These are phyloP conservation scores for Carallia brachiata DNA, from an alignment of 345 rosid genomes.

Conservation along the genomic window DNA sequence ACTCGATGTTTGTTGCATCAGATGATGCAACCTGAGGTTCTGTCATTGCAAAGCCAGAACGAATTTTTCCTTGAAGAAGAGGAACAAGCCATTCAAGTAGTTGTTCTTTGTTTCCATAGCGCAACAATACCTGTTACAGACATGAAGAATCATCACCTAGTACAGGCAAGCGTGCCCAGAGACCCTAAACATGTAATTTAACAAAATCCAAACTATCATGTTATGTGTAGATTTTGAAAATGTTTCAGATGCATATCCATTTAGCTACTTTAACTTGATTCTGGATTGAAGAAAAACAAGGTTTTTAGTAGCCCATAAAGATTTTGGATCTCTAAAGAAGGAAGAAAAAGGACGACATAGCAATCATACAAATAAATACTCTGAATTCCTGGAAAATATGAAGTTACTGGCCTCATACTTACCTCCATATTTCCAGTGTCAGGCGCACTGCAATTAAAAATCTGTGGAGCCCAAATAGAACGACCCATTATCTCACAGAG, in stretches of 20 bases:
- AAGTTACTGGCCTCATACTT: constrained; percentile 12
- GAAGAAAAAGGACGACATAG: neutral
- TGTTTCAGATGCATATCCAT: neutral
- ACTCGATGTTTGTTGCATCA: constrained; percentile 96
- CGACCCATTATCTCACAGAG: constrained; percentile 99
- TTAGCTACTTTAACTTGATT: neutral
- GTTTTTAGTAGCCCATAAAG: neutral
- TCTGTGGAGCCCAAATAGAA: constrained; percentile 93
- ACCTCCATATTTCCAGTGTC: constrained; percentile 99
- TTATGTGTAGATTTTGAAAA: neutral
- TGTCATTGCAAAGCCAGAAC: constrained; percentile 99
- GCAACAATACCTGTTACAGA: constrained; percentile 63
- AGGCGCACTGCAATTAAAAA: constrained; percentile 95
- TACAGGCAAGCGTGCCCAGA: neutral
- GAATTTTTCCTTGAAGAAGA: constrained; percentile 87
- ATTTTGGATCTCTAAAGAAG: neutral
- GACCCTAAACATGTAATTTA: neutral
- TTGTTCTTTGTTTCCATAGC: constrained; percentile 90
- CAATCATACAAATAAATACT: neutral
- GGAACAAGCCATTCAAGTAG: constrained; percentile 85
- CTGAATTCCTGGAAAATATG: neutral
- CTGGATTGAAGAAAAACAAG: constrained; percentile 11
- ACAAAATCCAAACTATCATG: constrained; percentile 2
- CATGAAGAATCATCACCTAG: neutral
- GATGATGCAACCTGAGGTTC: constrained; percentile 99